Conservation (phyloP, 164 flowering plant genomes). For the Platanus orientalis region DNA sequence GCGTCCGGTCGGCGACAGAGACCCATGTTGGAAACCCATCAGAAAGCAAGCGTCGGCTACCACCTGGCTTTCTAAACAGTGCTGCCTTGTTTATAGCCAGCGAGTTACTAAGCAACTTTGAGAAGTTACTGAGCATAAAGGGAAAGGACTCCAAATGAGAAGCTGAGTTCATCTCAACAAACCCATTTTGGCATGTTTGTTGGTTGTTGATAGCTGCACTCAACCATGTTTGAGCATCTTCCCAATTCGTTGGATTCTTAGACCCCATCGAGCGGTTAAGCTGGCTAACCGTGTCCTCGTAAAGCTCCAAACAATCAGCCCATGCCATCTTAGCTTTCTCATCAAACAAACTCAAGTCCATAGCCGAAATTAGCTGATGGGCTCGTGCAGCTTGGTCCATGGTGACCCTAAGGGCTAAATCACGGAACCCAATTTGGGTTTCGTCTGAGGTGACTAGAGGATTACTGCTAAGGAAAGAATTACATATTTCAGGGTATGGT, state of each 20-base stretch:
- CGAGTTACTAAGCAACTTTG: not conserved
- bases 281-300: not conserved
- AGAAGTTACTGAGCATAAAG: not conserved
- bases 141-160: not conserved
- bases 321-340: not conserved
- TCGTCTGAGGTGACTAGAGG: not conserved
- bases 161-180: not conserved
- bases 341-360: slow-evolving; percentile 33
- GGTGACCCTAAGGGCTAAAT: not conserved
- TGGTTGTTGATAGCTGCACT: not conserved
- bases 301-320: not conserved
- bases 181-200: not conserved
- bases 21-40: slow-evolving; percentile 47
- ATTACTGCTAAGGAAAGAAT: not conserved
- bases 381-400: slow-evolving; percentile 12
- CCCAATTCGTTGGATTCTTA: not conserved
- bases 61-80: slow-evolving; percentile 4
- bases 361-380: slow-evolving; percentile 29
- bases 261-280: not conserved
- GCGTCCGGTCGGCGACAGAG: slow-evolving; percentile 36
- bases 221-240: not conserved
- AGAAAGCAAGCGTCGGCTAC: slow-evolving; percentile 28
- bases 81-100: slow-evolving; percentile 16
- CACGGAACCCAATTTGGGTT: not conserved
- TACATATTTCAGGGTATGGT: not conserved